Conservation (phyloP, 2,329 filamentous ascomycete species). For the Aspergillus transmontanensis region DNA sequence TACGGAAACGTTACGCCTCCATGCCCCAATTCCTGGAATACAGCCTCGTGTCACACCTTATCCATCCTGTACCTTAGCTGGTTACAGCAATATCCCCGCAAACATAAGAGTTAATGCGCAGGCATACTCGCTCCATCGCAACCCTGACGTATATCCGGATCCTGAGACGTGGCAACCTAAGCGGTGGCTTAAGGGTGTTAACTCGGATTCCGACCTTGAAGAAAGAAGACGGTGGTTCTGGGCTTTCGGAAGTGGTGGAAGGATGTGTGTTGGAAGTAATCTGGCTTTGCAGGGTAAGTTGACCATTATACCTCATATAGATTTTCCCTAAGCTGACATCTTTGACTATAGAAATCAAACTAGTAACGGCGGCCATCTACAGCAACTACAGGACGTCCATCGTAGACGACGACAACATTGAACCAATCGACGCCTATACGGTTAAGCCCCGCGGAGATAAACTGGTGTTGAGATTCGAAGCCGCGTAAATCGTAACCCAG, state of each 20-base stretch:
- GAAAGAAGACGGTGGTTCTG: slow-evolving; percentile 53
- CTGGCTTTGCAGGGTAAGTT: slow-evolving; percentile 49
- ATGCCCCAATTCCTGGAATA: slow-evolving; percentile 64
- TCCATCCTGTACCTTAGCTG: slow-evolving; percentile 41
- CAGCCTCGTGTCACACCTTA: slow-evolving; percentile 58
- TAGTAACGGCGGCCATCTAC: slow-evolving; percentile 70
- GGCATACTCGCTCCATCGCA: slow-evolving; percentile 56
- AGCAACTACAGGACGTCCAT: slow-evolving; percentile 64
- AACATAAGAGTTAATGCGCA: slow-evolving; percentile 50
- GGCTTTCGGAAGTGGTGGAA: slow-evolving; percentile 53
- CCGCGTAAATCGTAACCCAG: neutral
- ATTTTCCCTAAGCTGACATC: slow-evolving; percentile 9
- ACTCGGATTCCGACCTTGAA: slow-evolving; percentile 39
- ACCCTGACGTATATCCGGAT: slow-evolving; percentile 51
- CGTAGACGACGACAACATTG: slow-evolving; percentile 65
- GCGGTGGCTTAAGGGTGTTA: slow-evolving; percentile 50
- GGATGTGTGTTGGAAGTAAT: slow-evolving; percentile 55
- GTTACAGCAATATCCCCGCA: slow-evolving; percentile 45
- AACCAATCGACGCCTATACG: slow-evolving; percentile 67
- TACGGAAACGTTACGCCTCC: slow-evolving; percentile 63
- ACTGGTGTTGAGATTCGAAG: slow-evolving; percentile 60
- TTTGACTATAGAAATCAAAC: slow-evolving; percentile 67
- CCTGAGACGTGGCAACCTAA: slow-evolving; percentile 51
- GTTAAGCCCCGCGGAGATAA: slow-evolving; percentile 60
- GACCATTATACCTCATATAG: neutral